These are phyloP conservation scores for Blastobotrys ciferrii DNA, from an alignment of 1,139 yeast species.

Conservation along the genomic window DNA sequence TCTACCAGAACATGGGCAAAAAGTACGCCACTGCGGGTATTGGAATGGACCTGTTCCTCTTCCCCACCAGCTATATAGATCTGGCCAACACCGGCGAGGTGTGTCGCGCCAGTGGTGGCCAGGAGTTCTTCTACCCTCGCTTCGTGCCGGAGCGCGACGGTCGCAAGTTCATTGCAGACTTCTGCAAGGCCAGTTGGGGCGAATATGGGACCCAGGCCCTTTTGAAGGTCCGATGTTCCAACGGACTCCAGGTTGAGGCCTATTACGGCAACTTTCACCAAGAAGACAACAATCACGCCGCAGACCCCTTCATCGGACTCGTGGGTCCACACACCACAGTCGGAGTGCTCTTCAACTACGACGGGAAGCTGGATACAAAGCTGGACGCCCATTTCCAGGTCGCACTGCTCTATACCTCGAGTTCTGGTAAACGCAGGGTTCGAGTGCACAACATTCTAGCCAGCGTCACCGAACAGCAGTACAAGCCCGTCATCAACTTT, in stretches of 20 bases:
- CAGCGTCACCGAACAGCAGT: constrained; percentile 66
- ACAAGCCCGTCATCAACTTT: constrained; percentile 72
- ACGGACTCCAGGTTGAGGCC: constrained; percentile 79
- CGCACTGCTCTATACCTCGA: constrained; percentile 80
- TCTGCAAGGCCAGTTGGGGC: constrained; percentile 38
- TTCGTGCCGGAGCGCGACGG: constrained; percentile 74
- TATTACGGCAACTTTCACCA: constrained; percentile 60
- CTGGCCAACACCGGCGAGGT: constrained; percentile 71
- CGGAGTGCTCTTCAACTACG: constrained; percentile 72
- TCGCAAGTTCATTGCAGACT: constrained; percentile 58
- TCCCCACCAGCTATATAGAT: constrained; percentile 66
- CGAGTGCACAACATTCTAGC: constrained; percentile 80
- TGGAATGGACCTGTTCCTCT: constrained; percentile 75
- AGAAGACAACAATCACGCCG: constrained; percentile 31
- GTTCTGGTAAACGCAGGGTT: constrained; percentile 73
- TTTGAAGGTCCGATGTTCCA: constrained; percentile 82
- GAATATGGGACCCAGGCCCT: constrained; percentile 74
- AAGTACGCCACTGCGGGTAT: constrained; percentile 59
- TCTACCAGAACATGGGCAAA: constrained; percentile 59
- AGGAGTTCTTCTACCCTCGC: constrained; percentile 59
- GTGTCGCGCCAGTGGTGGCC: constrained; percentile 72
- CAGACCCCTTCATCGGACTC: constrained; percentile 72
- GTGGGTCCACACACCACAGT: constrained; percentile 64
- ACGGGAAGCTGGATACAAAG: constrained; percentile 68
- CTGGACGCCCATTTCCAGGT: constrained; percentile 89